A percentile compares a stretch with the other conserved stretches of the same genome.
Conservation (phyloP, 2,329 filamentous ascomycete genomes). For the Lomentospora prolificans region DNA sequence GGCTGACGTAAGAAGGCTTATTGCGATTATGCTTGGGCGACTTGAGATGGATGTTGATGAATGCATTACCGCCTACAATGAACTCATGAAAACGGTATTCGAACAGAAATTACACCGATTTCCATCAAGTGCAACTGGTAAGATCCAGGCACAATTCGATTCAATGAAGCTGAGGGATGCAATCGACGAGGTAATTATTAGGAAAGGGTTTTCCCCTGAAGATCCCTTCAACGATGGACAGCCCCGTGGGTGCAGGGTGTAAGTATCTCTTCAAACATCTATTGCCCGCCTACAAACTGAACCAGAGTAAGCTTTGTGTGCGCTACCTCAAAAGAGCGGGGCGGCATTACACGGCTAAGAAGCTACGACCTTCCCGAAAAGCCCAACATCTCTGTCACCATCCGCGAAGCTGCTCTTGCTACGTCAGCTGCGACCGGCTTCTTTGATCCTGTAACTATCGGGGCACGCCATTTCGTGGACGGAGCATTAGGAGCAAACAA, state of each 20-base stretch:
- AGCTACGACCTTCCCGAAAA: conserved; percentile 9
- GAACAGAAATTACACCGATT: conserved; percentile 10
- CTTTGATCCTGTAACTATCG: conserved; percentile 17
- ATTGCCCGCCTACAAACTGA: neutral
- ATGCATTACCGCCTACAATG: conserved; percentile 20
- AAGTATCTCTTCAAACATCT: conserved; percentile 10
- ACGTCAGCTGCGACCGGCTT: conserved; percentile 13
- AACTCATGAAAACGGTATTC: conserved; percentile 6
- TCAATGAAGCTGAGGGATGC: conserved; percentile 3
- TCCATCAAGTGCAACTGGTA: conserved; percentile 2
- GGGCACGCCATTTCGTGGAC: conserved; percentile 19
- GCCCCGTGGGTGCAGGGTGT: conserved; percentile 4
- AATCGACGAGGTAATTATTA: conserved; percentile 9
- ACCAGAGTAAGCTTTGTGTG: conserved; percentile 14
- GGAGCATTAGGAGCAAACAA: conserved; percentile 15
- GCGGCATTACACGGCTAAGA: conserved; percentile 5
- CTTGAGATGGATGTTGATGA: conserved; percentile 27
- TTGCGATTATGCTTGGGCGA: conserved; percentile 33
- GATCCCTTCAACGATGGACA: conserved; percentile 13
- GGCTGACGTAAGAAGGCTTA: conserved; percentile 15
- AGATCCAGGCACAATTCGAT: neutral
- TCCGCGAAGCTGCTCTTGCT: conserved; percentile 12
- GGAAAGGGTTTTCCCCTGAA: conserved; percentile 15
- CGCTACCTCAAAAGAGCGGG: conserved; percentile 6
- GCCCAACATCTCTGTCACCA: conserved; percentile 7